A percentile compares a stretch with the other conserved stretches of the same genome.
Conservation (phyloP, 2,329 filamentous ascomycete species). For the Pestalotiopsis sp. region DNA sequence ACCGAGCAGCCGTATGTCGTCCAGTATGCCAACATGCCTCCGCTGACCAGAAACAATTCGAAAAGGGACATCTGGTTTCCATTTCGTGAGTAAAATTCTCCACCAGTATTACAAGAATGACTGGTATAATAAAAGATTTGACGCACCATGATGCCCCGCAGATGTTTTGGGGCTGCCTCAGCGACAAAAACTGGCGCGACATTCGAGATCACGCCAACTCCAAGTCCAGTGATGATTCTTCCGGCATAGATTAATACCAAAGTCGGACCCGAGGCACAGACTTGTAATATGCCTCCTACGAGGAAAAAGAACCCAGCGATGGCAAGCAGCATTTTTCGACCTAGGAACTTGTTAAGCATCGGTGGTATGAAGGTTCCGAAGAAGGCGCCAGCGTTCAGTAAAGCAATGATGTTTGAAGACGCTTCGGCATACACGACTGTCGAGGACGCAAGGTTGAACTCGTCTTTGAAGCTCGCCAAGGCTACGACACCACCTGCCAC, state of each 20-base stretch:
- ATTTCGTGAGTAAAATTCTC: not conserved
- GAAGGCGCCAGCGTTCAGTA: slow-evolving; percentile 5
- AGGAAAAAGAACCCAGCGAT: not conserved
- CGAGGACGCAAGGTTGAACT: not conserved
- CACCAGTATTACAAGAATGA: not conserved
- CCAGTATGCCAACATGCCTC: slow-evolving; percentile 6
- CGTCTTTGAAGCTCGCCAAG: not conserved
- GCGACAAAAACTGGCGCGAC: slow-evolving; percentile 40
- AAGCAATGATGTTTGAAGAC: slow-evolving; percentile 4
- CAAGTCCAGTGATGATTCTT: slow-evolving; percentile 24
- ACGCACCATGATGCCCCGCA: slow-evolving; percentile 2
- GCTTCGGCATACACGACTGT: not conserved
- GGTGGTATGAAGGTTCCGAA: slow-evolving; percentile 1
- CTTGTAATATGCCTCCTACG: not conserved
- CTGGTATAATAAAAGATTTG: not conserved
- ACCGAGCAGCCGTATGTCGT: slow-evolving; percentile 3
- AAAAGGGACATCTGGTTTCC: not conserved
- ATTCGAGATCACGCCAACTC: slow-evolving; percentile 33
- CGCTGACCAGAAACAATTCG: slow-evolving; percentile 3
- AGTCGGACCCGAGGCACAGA: not conserved
- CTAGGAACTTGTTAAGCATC: not conserved
- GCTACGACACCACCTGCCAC: slow-evolving; percentile 1
- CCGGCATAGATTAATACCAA: not conserved
- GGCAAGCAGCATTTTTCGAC: not conserved
- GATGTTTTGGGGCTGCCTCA: slow-evolving; percentile 21